These are phyloP conservation scores for Dryas octopetala DNA, from an alignment of 306 rosid genomes.

Conservation along the genomic window DNA sequence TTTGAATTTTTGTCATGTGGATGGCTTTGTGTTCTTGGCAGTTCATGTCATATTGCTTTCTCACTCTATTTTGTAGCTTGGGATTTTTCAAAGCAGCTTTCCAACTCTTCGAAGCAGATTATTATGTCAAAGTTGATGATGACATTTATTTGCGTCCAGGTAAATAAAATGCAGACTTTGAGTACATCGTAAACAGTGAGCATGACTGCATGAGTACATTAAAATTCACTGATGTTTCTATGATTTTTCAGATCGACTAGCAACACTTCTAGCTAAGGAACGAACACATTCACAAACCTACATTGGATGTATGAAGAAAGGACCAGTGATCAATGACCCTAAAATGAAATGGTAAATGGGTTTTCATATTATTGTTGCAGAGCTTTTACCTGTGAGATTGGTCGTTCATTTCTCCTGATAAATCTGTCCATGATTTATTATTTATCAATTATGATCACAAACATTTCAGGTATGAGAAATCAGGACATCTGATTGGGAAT, in stretches of 20 bases:
- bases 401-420: background rate
- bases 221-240: background rate
- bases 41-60: background rate
- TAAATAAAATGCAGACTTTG: conserved; percentile 6
- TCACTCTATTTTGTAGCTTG: conserved; percentile 21
- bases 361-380: background rate
- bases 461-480: conserved; percentile 41
- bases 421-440: background rate
- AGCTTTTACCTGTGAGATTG: background rate
- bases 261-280: conserved; percentile 40
- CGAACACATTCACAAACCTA: conserved; percentile 33
- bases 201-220: background rate
- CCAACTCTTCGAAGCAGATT: conserved; percentile 39
- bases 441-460: background rate
- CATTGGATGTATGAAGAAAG: conserved; percentile 51
- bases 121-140: conserved; percentile 44
- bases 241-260: conserved; percentile 35
- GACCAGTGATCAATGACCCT: conserved; percentile 39
- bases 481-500: conserved; percentile 36
- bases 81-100: conserved; percentile 39
- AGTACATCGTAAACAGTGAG: background rate
- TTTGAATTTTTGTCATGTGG: background rate
- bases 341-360: conserved; percentile 35
- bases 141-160: conserved; percentile 44
- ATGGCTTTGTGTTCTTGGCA: background rate